Conservation (phyloP, 805 yeast genomes). For the Yarrowia sp. region DNA sequence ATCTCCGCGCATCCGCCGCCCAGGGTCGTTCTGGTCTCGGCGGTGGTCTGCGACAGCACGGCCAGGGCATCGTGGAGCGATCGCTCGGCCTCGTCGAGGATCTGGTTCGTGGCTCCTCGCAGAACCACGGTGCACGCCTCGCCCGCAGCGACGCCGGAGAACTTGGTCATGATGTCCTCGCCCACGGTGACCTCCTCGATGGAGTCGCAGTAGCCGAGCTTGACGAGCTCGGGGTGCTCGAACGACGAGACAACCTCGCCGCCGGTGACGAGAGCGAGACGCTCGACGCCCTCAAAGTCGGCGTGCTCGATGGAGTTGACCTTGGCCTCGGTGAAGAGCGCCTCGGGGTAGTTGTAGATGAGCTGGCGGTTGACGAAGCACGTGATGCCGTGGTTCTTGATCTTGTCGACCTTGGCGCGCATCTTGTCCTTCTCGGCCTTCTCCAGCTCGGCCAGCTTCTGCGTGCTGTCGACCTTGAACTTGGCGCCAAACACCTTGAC, state of each 20-base stretch:
- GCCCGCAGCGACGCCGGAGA: constrained; percentile 93
- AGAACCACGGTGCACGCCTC: constrained; percentile 94
- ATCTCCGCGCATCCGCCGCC: constrained; percentile 96
- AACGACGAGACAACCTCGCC: constrained; percentile 98
- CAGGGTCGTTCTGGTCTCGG: constrained; percentile 83
- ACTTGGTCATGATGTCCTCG: constrained; percentile 84
- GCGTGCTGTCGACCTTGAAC: constrained; percentile 91
- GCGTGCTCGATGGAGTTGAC: constrained; percentile 96
- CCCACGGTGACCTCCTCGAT: constrained; percentile 94
- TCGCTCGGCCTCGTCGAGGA: constrained; percentile 94
- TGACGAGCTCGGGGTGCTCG: constrained; percentile 84
- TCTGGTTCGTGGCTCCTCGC: constrained; percentile 97
- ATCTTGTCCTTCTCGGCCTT: constrained; percentile 92
- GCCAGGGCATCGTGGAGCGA: constrained; percentile 95
- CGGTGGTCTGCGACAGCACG: constrained; percentile 91
- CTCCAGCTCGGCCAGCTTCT: constrained; percentile 90
- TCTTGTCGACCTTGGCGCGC: constrained; percentile 84
- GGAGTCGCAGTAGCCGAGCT: constrained; percentile 80
- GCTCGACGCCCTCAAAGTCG: constrained; percentile 96
- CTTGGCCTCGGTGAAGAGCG: constrained; percentile 79
- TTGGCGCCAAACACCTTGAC: constrained; percentile 97
- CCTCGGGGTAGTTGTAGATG: constrained; percentile 98
- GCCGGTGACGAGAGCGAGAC: constrained; percentile 94
- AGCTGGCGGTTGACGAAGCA: constrained; percentile 94
- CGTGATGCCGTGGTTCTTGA: constrained; percentile 80